Evolutionary conservation across 2,329 filamentous ascomycete species (phyloP), one percentile per base, ranked within the genome.

Genomic region (Epichloe aotearoae): DNA sequence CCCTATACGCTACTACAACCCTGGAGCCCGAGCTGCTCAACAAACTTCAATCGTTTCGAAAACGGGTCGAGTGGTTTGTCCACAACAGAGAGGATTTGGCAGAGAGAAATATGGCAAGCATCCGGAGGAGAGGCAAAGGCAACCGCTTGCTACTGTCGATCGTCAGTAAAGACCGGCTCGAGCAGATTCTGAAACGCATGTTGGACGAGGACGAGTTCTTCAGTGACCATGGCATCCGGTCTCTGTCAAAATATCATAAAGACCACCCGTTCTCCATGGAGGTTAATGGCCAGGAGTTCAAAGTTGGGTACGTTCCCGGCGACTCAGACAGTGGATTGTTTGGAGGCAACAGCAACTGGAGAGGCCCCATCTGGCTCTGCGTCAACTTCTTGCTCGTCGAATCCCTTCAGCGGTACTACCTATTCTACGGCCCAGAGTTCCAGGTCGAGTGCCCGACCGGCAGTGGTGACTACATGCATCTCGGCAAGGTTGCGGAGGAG

Each of bases 311-410:
- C 62, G 82, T 97, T 17, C 83, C 93, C 1, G 93, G 91, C n/a
- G 91, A 97, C 64, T 96, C 91, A 0, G 90, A 97, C 69, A 95
- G 87, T 61, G 88, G 88, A 3, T 77, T 97, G 5, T 97, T 97
- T 62, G 91, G 91, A 49, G 91, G 91, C 57, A 97, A 97, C 76
- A 95, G 89, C 67, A 97, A 97, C 69, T 97, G 91, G 91, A 82
- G 91, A 70, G 91, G 86, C 1, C 91, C 93, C 0, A 91, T 95
- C 59, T 97, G 91, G 91, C 76, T 96, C 46, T 93, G 88, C 55
- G 89, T 95, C 70, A 97, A 97, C 69, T 96, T 95, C 70, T 71
- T 97, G 49, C 77, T 97, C 14, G 85, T 97, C 40, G 91, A 97
- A 66, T 91, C 90, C 6, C 77, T 96, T n/a, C 86, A 95, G 61